Base-by-base conservation (phyloP, 805 yeast species). In the Metschnikowia koreensis region DNA sequence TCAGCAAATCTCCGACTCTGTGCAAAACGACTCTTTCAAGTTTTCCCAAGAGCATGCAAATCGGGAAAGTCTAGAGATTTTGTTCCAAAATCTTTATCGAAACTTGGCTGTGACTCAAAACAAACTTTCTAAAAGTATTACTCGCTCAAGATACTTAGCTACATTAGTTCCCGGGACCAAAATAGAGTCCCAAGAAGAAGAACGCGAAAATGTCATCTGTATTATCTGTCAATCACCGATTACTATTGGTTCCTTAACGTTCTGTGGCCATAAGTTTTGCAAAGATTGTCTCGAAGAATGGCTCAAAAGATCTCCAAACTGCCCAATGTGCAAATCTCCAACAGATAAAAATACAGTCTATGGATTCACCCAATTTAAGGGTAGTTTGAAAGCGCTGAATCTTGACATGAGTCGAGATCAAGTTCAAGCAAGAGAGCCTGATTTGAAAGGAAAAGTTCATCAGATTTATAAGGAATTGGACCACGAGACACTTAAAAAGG, bases 231-330 rank as follows among this genome's bases (percentile, higher is more conserved):
- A 87, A 17, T 77, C 83, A 4, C 65, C 80, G 1, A 89, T 91
- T 46, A 73, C 80, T 2, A 74, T 83, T 38, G 99, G 99, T 0
- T 79, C 94, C 0, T 72, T 94, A 50, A 86, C 96, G 0, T 83
- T 83, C 9, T 94, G 99, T 76, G 98, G 98, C 0, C 99, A 94
- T 68, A 84, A 83, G 59, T 94, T 87, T 64, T 94, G 99, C 65
- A 80, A 82, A 51, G 87, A 81, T 1, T 94, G 99, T 66, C 73
- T 94, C 37, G 76, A 71, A 16, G 83, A 76, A 49, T 94, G 99
- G 99, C 64, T 87, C 47, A 69, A 67, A 17, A 73, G 72, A 13
- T 79, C 79, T 38, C 64, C 69, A 1, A 68, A 73, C 1, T 94
- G 99, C 67, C 98, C 99, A 0, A 75, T 91, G 58, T 94, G 99